phyloP scores from a whole-genome alignment of 345 rosid genomes.

The Theobroma cacao region DNA sequence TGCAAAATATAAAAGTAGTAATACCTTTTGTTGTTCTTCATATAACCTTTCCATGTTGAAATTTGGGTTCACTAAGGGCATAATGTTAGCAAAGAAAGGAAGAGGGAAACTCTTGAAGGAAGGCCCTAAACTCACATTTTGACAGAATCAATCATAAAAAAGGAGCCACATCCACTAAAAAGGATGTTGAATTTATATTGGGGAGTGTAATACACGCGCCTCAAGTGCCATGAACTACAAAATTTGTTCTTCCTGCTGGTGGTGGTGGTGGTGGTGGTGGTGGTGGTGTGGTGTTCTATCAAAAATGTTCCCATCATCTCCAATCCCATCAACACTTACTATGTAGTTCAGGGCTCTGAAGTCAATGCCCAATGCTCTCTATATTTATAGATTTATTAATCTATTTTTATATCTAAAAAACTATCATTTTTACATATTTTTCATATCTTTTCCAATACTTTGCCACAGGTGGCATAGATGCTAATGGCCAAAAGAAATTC shows the following conservation, averaged over 20 bases:
- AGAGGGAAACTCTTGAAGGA: too few species aligned
- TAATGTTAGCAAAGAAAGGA: too few species aligned
- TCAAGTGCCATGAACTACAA: background rate
- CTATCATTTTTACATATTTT: background rate
- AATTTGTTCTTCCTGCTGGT: background rate
- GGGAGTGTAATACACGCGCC: background rate
- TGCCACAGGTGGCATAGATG: conserved; percentile 21
- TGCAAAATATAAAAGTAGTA: too few species aligned
- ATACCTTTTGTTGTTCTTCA: too few species aligned
- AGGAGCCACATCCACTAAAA: background rate
- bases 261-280: background rate
- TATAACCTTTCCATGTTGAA: too few species aligned
- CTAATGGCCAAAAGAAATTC: conserved; percentile 37
- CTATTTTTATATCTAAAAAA: background rate
- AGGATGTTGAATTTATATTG: background rate
- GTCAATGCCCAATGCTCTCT: conserved; percentile 28
- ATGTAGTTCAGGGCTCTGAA: conserved; percentile 35
- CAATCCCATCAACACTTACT: conserved; percentile 34
- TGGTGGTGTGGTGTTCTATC: background rate
- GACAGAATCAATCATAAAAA: background rate
- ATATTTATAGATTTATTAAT: background rate
- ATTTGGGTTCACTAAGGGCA: too few species aligned
- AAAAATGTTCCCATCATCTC: conserved; percentile 17
- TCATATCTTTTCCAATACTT: background rate
- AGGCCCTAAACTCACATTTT: too few species aligned